Evolutionary conservation across 768 basidiomycete species (phyloP).

Genomic region (Kwoniella newhampshirensis): DNA sequence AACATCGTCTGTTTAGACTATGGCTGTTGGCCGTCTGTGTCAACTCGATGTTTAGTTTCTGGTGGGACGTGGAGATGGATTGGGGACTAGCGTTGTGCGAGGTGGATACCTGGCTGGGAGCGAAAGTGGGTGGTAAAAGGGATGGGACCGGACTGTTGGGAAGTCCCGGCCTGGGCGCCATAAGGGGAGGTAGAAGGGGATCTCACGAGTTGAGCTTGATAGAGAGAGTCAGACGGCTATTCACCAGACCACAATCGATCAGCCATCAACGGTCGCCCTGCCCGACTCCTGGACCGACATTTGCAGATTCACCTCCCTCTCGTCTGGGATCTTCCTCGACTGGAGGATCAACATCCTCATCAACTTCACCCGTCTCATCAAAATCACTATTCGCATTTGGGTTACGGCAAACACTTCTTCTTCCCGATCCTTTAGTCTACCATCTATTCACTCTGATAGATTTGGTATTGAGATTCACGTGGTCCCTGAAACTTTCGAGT

Average conservation of each 20-base stretch:
- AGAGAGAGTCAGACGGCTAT: slow-evolving; percentile 10
- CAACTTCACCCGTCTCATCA: slow-evolving; percentile 54
- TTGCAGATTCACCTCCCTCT: slow-evolving; percentile 1
- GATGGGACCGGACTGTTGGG: slow-evolving; percentile 5
- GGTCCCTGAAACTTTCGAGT: slow-evolving; percentile 85
- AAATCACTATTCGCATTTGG: slow-evolving; percentile 62
- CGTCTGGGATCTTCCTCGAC: background rate
- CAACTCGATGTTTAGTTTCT: slow-evolving; percentile 93
- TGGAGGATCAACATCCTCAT: slow-evolving; percentile 45
- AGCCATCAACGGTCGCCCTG: slow-evolving; percentile 39
- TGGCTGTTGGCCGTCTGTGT: slow-evolving; percentile 82
- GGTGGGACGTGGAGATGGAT: slow-evolving; percentile 98
- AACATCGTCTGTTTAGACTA: slow-evolving; percentile 74
- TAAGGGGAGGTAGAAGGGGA: slow-evolving; percentile 9
- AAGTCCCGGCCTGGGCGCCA: slow-evolving; percentile 3
- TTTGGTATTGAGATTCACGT: slow-evolving; percentile 83
- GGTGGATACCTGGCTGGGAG: slow-evolving; percentile 47
- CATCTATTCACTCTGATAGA: slow-evolving; percentile 79
- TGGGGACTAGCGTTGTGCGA: slow-evolving; percentile 86
- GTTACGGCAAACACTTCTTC: slow-evolving; percentile 71
- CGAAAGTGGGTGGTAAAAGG: slow-evolving; percentile 6
- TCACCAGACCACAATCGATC: slow-evolving; percentile 9
- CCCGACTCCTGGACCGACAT: slow-evolving; percentile 29
- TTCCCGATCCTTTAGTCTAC: slow-evolving; percentile 75
- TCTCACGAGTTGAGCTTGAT: background rate